Evolutionary conservation across 768 basidiomycete species (phyloP).

Genomic region (Boletus barrowsii): DNA sequence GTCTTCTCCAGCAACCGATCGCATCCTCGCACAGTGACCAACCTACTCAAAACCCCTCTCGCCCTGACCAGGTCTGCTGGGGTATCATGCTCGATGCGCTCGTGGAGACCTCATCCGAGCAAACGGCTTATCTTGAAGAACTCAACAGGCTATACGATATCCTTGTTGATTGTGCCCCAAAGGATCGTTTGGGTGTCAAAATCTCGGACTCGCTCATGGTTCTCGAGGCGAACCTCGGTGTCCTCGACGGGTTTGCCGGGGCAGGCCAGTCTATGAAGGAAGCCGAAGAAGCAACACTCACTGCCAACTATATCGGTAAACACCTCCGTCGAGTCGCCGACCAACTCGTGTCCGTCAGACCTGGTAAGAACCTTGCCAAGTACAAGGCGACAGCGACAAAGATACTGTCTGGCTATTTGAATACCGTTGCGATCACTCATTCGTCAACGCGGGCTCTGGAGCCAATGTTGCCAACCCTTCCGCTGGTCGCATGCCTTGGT

Average conservation of each 20-base stretch:
- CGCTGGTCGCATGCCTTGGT: constrained; percentile 33
- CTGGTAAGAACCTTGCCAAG: constrained; percentile 14
- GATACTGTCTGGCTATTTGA: constrained; percentile 20
- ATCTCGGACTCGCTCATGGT: constrained; percentile 41
- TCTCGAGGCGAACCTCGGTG: constrained; percentile 40
- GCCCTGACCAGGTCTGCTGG: constrained; percentile 59
- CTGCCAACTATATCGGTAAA: constrained; percentile 28
- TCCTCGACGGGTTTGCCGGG: constrained; percentile 23
- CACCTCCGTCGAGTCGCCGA: constrained; percentile 6
- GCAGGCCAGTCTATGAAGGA: neutral
- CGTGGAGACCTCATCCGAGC: constrained; percentile 31
- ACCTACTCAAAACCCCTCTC: constrained; percentile 40
- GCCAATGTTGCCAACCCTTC: constrained; percentile 17
- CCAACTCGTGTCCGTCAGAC: constrained; percentile 12
- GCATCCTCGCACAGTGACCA: constrained; percentile 38
- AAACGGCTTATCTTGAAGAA: constrained; percentile 44
- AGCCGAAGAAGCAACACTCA: constrained; percentile 7
- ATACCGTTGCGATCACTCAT: constrained; percentile 4
- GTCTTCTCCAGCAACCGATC: constrained; percentile 48
- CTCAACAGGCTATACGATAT: constrained; percentile 53
- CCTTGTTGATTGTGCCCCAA: constrained; percentile 34
- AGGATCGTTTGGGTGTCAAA: constrained; percentile 35
- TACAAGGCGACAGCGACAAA: constrained; percentile 11
- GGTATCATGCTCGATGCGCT: constrained; percentile 56
- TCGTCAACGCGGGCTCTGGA: neutral